Evolutionary conservation across 2,329 filamentous ascomycete genomes (phyloP), one percentile per base, ranked within the genome.

Genomic region (Massarina eburnea): DNA sequence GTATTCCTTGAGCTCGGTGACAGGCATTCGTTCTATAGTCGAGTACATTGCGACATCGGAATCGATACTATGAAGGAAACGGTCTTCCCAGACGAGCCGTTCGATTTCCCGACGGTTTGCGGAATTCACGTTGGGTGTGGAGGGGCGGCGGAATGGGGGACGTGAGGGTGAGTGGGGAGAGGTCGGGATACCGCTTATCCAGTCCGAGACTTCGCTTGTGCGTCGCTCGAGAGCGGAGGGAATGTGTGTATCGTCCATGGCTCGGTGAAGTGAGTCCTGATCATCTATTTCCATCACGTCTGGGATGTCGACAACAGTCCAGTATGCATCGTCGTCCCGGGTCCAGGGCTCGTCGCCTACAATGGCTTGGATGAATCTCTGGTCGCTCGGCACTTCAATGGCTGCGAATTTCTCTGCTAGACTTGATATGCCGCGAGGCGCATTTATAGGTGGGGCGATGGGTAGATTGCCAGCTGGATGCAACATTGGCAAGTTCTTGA

Each of bases 321-420:
- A 67, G 8, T 53, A 53, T 1, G 20, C 41, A 35, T 60, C 53
- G 21, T 65, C 61, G 21, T 61, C 29, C 3, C 57, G 41, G 2
- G 64, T 63, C 64, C 62, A 67, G 1, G 54, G 41, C 21, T 66
- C 64, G 20, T 59, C 26, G 2, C 61, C 60, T 1, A 18, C 37
- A 8, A 64, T 52, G 0, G 55, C 49, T 9, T 37, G 12, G 0
- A 53, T 29, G 0, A 44, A 41, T 8, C 37, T 24, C 1, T 45
- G 29, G 1, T 24, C 26, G 3, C 39, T 42, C 3, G 48, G 41
- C 4, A 39, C 40, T 20, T 64, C 46, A 3, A 62, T 48, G 9
- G 36, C 20, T 5, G 54, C 52, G 1, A 67, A 48, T 26, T 66
- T 66, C 35, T 54, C 53, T 1, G 61, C 62, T 4, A 64, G 22